phyloP scores from a whole-genome alignment of 2,329 filamentous ascomycete species.

The Leptographium flavum region DNA sequence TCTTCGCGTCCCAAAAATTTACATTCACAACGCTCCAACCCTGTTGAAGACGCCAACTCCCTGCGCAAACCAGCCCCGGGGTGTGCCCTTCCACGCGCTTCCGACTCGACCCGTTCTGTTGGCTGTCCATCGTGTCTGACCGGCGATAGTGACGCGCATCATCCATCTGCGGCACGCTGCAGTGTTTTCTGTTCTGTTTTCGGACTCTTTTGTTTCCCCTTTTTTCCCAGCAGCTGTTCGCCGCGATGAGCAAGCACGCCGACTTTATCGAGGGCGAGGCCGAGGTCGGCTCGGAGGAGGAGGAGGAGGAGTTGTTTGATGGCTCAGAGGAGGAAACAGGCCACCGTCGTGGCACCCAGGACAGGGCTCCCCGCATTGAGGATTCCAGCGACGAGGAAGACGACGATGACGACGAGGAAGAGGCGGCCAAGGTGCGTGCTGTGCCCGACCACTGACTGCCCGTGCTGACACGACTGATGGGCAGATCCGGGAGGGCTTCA shows the following conservation, averaged over 20 bases:
- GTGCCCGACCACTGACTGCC: constrained; percentile 12
- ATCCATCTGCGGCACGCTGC: not conserved
- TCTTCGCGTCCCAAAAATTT: constrained; percentile 2
- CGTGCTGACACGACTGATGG: not conserved
- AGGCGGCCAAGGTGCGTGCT: constrained; percentile 49
- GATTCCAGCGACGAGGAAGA: constrained; percentile 90
- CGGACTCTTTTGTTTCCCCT: not conserved
- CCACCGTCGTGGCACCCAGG: constrained; percentile 25
- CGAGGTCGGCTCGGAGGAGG: constrained; percentile 72
- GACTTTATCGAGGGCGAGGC: constrained; percentile 76
- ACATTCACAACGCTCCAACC: not conserved
- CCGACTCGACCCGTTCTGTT: not conserved
- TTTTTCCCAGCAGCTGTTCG: constrained; percentile 17
- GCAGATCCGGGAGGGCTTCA: constrained; percentile 86
- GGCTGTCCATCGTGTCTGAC: not conserved
- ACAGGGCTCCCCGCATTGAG: constrained; percentile 37
- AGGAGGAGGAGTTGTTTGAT: constrained; percentile 71
- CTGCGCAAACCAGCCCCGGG: constrained; percentile 1
- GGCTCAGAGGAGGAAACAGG: constrained; percentile 69
- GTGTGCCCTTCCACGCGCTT: not conserved
- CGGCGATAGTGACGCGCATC: not conserved
- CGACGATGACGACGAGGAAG: constrained; percentile 82
- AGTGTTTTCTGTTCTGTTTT: not conserved
- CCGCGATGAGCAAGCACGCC: constrained; percentile 53
- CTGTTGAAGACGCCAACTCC: not conserved